Base-by-base conservation (phyloP, 345 rosid genomes). In the Linum usitatissimum region DNA sequence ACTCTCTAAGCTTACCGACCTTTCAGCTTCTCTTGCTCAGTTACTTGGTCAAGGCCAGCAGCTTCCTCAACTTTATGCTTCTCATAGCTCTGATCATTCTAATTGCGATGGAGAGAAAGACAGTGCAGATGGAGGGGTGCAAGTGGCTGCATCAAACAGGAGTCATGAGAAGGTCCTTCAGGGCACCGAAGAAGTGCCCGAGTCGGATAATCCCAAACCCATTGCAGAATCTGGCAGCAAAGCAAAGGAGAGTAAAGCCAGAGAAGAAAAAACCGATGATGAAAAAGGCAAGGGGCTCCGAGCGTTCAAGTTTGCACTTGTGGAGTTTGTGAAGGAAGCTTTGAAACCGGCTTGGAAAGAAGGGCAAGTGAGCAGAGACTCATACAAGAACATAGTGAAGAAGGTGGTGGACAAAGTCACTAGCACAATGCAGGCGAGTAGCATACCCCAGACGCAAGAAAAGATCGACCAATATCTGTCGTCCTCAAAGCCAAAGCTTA, bases 361-460 rank as follows among this genome's bases (percentile, higher is more conserved):
- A 70, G 95, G 98, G 69, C 83, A 85, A 70, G 89, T 92, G 96
- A 92, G 97, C 78, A 92, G 87, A 76, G 97, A 92, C 69, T 87
- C 95, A 48, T 92, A 87, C 64, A 92, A 92, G 78, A 92, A 87
- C 36, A 84, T 92, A 53, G 96, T 89, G 60, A 89, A 89, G 82
- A 89, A 91, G 76, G 84, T 82, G 1, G 95, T 92, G 42, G 98
- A 89, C 42, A 92, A 92, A 69, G 98, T 89, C 4, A 71, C 90
- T 6, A 89, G 84, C 54, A 87, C 96, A 56, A 84, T 78, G 95
- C 84, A 84, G 71, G 75, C 79, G 71, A 86, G 71, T 67, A 90
- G 74, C 40, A 77, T 87, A 57, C 98, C 96, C 30, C 85, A 92
- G 76, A 87, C 98, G 36, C 83, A 72, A 64, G 83, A 76, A 40